Evolutionary conservation across 495 filamentous ascomycete species (phyloP).

Genomic region (Penicillium cataractarum): DNA sequence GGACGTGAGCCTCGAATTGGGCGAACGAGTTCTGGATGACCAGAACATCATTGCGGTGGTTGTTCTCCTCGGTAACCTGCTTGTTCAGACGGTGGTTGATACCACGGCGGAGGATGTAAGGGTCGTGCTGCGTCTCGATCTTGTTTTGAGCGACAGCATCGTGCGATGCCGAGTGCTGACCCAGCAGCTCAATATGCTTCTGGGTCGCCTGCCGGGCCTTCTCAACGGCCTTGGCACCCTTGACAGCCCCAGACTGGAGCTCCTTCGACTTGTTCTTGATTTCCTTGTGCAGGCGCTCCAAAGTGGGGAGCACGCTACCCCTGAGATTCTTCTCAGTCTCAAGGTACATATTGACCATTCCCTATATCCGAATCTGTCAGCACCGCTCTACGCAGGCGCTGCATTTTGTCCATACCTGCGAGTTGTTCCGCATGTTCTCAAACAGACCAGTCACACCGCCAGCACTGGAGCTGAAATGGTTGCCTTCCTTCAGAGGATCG

Average conservation of each 20-base stretch:
- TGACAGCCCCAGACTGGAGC: conserved; percentile 78
- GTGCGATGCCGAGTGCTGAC: conserved; percentile 75
- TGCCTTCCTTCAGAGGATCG: conserved; percentile 80
- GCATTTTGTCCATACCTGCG: conserved; percentile 58
- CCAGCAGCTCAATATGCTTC: conserved; percentile 93
- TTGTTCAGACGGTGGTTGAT: conserved; percentile 82
- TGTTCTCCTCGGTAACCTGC: conserved; percentile 94
- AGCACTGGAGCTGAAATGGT: conserved; percentile 86
- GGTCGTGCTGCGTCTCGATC: conserved; percentile 71
- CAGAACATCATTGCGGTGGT: conserved; percentile 86
- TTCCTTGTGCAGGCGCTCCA: conserved; percentile 90
- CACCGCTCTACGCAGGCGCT: not conserved
- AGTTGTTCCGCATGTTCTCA: conserved; percentile 90
- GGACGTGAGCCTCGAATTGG: conserved; percentile 83
- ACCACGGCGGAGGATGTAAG: conserved; percentile 83
- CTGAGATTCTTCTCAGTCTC: conserved; percentile 90
- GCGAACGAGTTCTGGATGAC: conserved; percentile 86
- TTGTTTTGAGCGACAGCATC: conserved; percentile 69
- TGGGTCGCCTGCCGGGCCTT: conserved; percentile 86
- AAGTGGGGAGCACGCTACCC: conserved; percentile 77
- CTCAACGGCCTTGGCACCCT: conserved; percentile 84
- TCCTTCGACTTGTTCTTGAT: conserved; percentile 96
- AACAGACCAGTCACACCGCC: conserved; percentile 88
- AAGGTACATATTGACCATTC: conserved; percentile 79
- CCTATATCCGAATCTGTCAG: conserved; percentile 42